These are phyloP conservation scores for Casuarina equisetifolia DNA, from an alignment of 306 rosid species.

Conservation along the genomic window DNA sequence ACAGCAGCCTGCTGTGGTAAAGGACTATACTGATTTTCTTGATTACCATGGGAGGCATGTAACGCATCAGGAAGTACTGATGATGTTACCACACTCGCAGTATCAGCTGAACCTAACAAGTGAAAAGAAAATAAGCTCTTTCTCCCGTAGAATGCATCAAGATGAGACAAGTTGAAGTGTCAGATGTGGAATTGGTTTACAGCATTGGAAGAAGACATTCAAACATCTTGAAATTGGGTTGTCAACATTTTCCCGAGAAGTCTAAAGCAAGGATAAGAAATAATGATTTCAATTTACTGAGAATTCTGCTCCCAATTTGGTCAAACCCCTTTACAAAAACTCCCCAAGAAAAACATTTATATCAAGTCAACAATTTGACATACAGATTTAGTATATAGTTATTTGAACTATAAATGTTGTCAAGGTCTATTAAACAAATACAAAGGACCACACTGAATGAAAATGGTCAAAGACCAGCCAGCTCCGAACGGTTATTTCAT, in stretches of 20 bases:
- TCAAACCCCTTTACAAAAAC: neutral
- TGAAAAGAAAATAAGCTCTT: conserved; percentile 24
- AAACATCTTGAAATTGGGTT: neutral
- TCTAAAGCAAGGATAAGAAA: neutral
- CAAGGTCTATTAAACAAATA: neutral
- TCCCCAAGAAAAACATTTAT: neutral
- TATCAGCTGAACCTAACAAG: conserved; percentile 43
- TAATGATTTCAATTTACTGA: neutral
- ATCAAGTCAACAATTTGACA: neutral
- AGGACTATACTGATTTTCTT: conserved; percentile 42
- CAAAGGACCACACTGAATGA: neutral
- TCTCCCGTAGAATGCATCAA: conserved; percentile 8
- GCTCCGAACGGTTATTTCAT: neutral
- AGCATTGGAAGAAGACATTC: neutral
- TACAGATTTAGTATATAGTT: neutral
- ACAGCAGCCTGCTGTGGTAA: conserved; percentile 40
- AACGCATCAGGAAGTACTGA: conserved; percentile 31
- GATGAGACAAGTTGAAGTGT: conserved; percentile 12
- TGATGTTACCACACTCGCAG: conserved; percentile 37
- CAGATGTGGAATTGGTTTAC: neutral
- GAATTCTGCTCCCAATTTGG: neutral
- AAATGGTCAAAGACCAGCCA: neutral
- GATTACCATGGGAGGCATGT: conserved; percentile 40
- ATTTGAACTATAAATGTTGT: neutral
- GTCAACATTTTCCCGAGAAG: neutral